Evolutionary conservation across 495 filamentous ascomycete species (phyloP).

Genomic region (Aspergillus heteromorphus): DNA sequence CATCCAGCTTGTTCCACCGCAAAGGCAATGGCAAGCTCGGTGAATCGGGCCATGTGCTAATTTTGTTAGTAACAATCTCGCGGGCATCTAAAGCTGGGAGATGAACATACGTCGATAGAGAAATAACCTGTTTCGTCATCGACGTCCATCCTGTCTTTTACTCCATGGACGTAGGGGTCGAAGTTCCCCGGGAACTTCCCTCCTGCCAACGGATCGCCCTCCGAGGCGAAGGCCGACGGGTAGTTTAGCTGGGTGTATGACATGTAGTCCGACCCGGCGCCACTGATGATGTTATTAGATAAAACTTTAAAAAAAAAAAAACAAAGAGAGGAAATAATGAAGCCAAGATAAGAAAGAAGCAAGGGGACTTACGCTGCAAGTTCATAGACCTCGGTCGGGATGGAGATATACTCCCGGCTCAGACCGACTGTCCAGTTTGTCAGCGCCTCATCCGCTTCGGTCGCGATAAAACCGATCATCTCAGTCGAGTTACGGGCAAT

Average conservation of each 20-base stretch:
- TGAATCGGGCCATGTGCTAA: background rate
- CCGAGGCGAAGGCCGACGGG: background rate
- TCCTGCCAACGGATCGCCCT: background rate
- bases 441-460: background rate
- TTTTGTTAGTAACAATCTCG: background rate
- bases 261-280: background rate
- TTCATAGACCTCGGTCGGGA: background rate
- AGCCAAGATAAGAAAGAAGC: no score
- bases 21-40: background rate
- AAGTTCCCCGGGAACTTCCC: background rate
- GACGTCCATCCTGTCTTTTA: background rate
- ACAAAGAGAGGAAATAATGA: background rate
- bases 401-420: background rate
- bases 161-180: background rate
- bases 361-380: background rate
- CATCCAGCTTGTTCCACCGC: background rate
- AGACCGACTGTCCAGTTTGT: background rate
- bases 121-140: background rate
- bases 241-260: background rate
- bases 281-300: background rate
- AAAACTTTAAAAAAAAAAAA: background rate
- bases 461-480: background rate
- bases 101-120: background rate
- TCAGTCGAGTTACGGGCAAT: background rate
- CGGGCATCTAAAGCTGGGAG: no score